Conservation (phyloP, 2,329 filamentous ascomycete genomes). For the Plectosphaerella plurivora region DNA sequence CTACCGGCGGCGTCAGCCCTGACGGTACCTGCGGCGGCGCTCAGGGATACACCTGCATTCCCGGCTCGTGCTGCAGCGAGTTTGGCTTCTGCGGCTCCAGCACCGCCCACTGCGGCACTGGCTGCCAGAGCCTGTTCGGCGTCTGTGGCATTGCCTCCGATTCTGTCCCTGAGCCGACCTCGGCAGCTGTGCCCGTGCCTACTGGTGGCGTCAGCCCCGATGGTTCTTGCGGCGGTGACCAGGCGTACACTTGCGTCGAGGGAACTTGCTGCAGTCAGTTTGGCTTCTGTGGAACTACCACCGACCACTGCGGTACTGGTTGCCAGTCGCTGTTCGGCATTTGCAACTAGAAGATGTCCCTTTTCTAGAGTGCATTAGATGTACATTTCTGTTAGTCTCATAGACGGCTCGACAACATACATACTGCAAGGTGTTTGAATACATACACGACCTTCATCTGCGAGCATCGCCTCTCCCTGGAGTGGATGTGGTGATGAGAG, state of each 20-base stretch:
- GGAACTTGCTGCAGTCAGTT: slow-evolving; percentile 13
- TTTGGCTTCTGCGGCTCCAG: slow-evolving; percentile 12
- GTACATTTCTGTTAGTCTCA: no score
- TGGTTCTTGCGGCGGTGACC: slow-evolving; percentile 8
- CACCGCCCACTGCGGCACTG: slow-evolving; percentile 9
- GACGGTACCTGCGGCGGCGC: slow-evolving; percentile 7
- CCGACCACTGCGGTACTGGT: slow-evolving; percentile 10
- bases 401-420: no score
- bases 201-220: slow-evolving; percentile 4
- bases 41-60: slow-evolving; percentile 4
- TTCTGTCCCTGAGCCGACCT: neutral
- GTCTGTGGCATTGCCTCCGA: slow-evolving; percentile 4
- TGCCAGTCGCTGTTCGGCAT: slow-evolving; percentile 12
- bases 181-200: neutral
- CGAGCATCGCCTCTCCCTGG: no score
- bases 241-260: slow-evolving; percentile 5
- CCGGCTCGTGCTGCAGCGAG: slow-evolving; percentile 11
- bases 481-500: no score
- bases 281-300: slow-evolving; percentile 13
- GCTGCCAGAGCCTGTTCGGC: slow-evolving; percentile 11
- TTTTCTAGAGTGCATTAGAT: no score
- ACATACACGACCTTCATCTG: no score
- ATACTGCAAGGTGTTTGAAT: no score
- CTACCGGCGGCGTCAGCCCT: slow-evolving; percentile 7
- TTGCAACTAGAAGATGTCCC: slow-evolving; percentile 1